phyloP scores from a whole-genome alignment of 805 yeast genomes.

The Wickerhamiella dianesei region DNA sequence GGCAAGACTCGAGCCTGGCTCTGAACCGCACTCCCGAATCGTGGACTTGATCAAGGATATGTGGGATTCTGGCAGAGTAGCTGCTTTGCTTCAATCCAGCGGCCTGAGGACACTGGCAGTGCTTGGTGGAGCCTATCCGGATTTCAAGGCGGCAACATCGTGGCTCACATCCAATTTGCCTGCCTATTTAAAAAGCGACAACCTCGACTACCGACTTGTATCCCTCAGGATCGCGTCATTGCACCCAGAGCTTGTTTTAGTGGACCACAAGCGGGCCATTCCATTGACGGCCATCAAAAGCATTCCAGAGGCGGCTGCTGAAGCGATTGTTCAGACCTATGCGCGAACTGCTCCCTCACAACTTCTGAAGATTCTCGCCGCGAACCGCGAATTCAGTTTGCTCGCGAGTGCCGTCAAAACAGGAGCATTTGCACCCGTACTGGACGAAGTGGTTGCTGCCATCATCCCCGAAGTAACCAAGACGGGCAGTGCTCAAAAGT shows the following conservation, averaged over 20 bases:
- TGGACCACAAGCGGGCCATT: neutral
- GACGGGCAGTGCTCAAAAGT: neutral
- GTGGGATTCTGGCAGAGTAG: neutral
- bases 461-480: neutral
- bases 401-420: neutral
- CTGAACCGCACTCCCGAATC: neutral
- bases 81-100: neutral
- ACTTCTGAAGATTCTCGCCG: neutral
- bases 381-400: neutral
- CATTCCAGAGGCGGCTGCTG: neutral
- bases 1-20: neutral
- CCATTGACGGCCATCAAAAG: neutral
- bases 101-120: neutral
- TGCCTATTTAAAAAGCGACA: neutral
- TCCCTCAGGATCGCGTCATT: neutral
- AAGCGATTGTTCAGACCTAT: neutral
- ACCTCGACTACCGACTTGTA: neutral
- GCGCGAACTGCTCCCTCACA: neutral
- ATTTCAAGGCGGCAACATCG: neutral
- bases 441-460: neutral
- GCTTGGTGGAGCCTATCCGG: neutral
- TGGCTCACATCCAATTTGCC: neutral
- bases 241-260: neutral
- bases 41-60: neutral
- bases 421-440: neutral